A percentile compares a stretch with the other conserved stretches of the same genome.
Conservation (phyloP, 257 asterid species). For the Vinca minor region DNA sequence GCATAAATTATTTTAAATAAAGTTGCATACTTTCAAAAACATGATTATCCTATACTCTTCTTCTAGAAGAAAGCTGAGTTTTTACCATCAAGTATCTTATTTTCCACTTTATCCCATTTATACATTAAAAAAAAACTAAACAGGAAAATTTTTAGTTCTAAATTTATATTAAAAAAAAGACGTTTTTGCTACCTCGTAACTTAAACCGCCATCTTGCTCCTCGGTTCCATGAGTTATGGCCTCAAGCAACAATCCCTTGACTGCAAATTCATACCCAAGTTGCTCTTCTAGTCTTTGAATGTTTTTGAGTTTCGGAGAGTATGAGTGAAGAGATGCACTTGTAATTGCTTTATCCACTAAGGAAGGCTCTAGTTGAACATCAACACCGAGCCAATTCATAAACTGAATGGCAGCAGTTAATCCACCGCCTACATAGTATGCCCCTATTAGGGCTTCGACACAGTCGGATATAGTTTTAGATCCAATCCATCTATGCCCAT, state of each 20-base stretch:
- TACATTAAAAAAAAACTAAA: neutral
- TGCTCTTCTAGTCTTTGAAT: constrained; percentile 54
- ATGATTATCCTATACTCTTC: neutral
- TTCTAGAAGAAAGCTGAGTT: neutral
- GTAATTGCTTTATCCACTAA: constrained; percentile 50
- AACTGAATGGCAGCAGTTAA: constrained; percentile 53
- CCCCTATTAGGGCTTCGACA: constrained; percentile 92
- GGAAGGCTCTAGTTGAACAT: constrained; percentile 45
- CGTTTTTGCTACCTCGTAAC: constrained; percentile 47
- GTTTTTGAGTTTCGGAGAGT: constrained; percentile 43
- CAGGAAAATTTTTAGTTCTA: neutral
- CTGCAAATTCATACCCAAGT: constrained; percentile 50
- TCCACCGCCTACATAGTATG: constrained; percentile 85
- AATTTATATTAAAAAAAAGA: neutral
- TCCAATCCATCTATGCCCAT: constrained; percentile 85
- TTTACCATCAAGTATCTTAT: neutral
- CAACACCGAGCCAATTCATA: constrained; percentile 87
- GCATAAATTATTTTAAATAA: neutral
- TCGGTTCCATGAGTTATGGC: constrained; percentile 71
- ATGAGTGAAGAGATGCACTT: constrained; percentile 53
- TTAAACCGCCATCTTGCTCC: constrained; percentile 35
- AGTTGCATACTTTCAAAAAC: neutral
- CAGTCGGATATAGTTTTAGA: constrained; percentile 90
- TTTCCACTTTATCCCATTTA: neutral
- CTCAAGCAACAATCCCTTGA: constrained; percentile 80